Percentiles rank a stretch among this genome's conserved stretches.
These are phyloP conservation scores for Backusella tarrabulga DNA, from an alignment of 192 early-diverging fungal species.

Conservation along the genomic window DNA sequence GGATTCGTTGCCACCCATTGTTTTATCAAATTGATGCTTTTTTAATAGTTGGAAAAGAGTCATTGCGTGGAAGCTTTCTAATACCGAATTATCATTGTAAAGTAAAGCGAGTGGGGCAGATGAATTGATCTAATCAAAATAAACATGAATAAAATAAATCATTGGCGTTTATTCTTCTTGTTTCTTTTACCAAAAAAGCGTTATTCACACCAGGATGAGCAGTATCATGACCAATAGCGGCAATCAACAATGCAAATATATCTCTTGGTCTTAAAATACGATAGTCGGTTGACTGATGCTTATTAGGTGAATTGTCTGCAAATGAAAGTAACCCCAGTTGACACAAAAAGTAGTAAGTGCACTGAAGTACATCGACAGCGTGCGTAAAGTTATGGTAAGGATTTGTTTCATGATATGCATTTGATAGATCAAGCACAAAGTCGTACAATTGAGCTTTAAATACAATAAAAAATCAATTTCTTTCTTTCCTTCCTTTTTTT, in stretches of 20 bases:
- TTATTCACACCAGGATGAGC: conserved; percentile 96
- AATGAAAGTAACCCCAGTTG: conserved; percentile 50
- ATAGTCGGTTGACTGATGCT: conserved; percentile 9
- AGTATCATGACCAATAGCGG: conserved; percentile 79
- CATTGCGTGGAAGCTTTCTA: conserved; percentile 94
- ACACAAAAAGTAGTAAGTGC: conserved; percentile 80
- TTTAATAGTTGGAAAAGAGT: conserved; percentile 68
- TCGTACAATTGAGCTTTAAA: conserved; percentile 49
- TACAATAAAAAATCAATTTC: not conserved
- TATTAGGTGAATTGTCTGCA: not conserved
- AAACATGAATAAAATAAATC: not conserved
- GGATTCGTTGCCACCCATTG: conserved; percentile 11
- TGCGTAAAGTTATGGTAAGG: conserved; percentile 96
- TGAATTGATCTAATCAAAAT: conserved; percentile 53
- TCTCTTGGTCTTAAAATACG: conserved; percentile 55
- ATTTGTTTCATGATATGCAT: conserved; percentile 65
- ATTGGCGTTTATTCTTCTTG: not conserved
- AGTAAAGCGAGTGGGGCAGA: conserved; percentile 80
- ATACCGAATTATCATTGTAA: conserved; percentile 92
- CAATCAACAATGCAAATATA: conserved; percentile 70
- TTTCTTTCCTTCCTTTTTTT: not conserved
- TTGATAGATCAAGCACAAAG: conserved; percentile 53
- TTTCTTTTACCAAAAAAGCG: conserved; percentile 69
- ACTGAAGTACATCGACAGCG: conserved; percentile 91
- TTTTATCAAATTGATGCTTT: conserved; percentile 52